Conservation (phyloP, 495 filamentous ascomycete genomes). For the Pyrenula massariospora region DNA sequence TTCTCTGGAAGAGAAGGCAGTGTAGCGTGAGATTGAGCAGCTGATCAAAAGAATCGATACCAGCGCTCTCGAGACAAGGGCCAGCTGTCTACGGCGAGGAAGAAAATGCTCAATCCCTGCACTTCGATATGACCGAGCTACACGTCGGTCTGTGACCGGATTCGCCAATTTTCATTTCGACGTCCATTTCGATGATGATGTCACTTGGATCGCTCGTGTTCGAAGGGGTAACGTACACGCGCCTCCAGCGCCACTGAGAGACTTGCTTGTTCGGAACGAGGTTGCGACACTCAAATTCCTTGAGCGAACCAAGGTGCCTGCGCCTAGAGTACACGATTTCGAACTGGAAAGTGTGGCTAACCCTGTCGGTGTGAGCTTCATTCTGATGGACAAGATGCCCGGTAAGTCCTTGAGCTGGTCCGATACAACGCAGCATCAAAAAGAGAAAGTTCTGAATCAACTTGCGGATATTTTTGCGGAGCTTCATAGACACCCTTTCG, state of each 20-base stretch:
- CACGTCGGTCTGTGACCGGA: too few species aligned
- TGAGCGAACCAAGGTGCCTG: slow-evolving; percentile 7
- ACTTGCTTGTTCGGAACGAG: slow-evolving; percentile 22
- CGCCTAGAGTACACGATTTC: slow-evolving; percentile 16
- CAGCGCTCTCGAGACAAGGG: too few species aligned
- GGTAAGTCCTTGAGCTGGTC: slow-evolving; percentile 20
- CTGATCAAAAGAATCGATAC: too few species aligned
- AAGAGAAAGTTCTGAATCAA: slow-evolving; percentile 21
- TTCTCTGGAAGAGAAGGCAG: too few species aligned
- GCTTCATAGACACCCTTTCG: slow-evolving; percentile 19
- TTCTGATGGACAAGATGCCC: slow-evolving; percentile 27
- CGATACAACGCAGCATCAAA: slow-evolving; percentile 12
- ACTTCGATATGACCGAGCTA: too few species aligned
- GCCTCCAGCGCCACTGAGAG: slow-evolving; percentile 17
- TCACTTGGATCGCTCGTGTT: slow-evolving; percentile 15
- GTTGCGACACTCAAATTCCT: slow-evolving; percentile 21
- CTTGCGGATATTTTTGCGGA: slow-evolving; percentile 29
- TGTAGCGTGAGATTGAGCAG: too few species aligned
- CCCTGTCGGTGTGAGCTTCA: slow-evolving; percentile 19
- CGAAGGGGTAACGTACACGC: slow-evolving; percentile 11
- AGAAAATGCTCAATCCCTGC: too few species aligned
- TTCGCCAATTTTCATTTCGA: slow-evolving; percentile 21
- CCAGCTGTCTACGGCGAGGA: too few species aligned
- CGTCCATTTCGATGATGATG: slow-evolving; percentile 16
- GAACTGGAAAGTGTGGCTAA: slow-evolving; percentile 15